A percentile compares a stretch with the other conserved stretches of the same genome.
Evolutionary conservation across 2,329 filamentous ascomycete species (phyloP).

Genomic region (Trichophyton mentagrophytes): DNA sequence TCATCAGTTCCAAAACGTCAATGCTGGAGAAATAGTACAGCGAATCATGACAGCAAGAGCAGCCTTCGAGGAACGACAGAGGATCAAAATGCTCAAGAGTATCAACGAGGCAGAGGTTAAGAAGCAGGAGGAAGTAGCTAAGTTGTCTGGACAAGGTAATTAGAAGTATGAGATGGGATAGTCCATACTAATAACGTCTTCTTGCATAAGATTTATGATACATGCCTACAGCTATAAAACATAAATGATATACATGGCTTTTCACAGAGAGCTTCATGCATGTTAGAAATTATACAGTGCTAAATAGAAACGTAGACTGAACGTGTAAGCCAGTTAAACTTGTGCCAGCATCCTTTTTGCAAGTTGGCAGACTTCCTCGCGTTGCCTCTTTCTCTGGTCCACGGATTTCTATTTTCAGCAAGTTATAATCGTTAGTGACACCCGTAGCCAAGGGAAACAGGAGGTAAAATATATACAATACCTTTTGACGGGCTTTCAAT

Average conservation of each 20-base stretch:
- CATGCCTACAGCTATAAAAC: neutral
- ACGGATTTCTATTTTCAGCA: conserved; percentile 10
- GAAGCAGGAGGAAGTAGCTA: conserved; percentile 41
- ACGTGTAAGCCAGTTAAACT: neutral
- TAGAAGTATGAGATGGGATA: neutral
- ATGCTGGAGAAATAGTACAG: conserved; percentile 82
- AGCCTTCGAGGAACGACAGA: conserved; percentile 82
- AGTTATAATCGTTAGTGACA: neutral
- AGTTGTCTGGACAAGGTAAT: neutral
- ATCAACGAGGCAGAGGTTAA: conserved; percentile 56
- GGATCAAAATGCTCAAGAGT: conserved; percentile 78
- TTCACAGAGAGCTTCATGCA: neutral
- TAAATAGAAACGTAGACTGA: neutral
- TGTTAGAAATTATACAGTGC: neutral
- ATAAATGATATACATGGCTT: neutral
- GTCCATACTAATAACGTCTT: neutral
- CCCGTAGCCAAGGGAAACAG: neutral
- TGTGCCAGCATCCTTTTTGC: conserved; percentile 12
- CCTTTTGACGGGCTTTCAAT: conserved; percentile 12
- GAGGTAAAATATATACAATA: neutral
- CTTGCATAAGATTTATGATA: neutral
- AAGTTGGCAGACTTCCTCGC: conserved; percentile 13
- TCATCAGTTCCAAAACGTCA: conserved; percentile 76
- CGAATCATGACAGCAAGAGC: conserved; percentile 77
- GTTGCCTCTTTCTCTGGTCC: conserved; percentile 12